Base-by-base conservation (phyloP, 495 filamentous ascomycete species). In the Clohesyomyces aquaticus region DNA sequence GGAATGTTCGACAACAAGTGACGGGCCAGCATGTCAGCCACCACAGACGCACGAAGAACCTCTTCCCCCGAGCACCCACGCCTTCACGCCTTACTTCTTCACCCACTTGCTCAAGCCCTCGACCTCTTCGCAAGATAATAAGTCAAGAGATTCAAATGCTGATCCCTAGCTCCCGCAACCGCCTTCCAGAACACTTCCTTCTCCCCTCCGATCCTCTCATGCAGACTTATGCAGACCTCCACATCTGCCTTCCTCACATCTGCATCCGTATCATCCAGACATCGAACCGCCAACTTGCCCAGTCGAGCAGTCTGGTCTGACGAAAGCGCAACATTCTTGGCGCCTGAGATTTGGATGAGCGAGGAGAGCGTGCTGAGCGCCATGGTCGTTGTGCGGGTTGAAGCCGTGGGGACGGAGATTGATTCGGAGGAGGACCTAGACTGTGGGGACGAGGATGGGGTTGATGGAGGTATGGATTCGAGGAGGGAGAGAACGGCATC, bases 161-260 rank as follows among this genome's bases (percentile, higher is more conserved):
- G 73, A 61, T 77, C 75, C 45, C 69, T 69, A 22, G 71, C 70
- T 3, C 74, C 75, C n/a, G 64, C 68, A 18, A 78, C 69, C 50
- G 69, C 72, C 41, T 71, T 69, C 76, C 76, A 78, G 55, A 77
- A 78, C 26, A 57, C 69, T 32, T 66, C 56, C 55, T 73, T 61
- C 54, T 88, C 86, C 16, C 84, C 83, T 22, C 91, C 79, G 54
- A 87, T 55, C 19, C 65, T 79, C 26, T 83, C 80, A 65, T 93
- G 87, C 61, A 97, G 74, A 58, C 82, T 85, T 1, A 93, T 85
- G 63, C 89, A 91, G 23, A 96, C 77, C 66, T 90, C 83, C 4
- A 91, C 85, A 6, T 87, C 88, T 61, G 90, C 88, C 75, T 89
- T 87, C 22, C 93, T 78, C 1, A 96, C 86, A 65, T 90, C 91